A percentile compares a stretch with the other conserved stretches of the same genome.
These are phyloP conservation scores for Hsuehochloa calcarea DNA, from an alignment of 176 grass and related monocot species.

Conservation along the genomic window DNA sequence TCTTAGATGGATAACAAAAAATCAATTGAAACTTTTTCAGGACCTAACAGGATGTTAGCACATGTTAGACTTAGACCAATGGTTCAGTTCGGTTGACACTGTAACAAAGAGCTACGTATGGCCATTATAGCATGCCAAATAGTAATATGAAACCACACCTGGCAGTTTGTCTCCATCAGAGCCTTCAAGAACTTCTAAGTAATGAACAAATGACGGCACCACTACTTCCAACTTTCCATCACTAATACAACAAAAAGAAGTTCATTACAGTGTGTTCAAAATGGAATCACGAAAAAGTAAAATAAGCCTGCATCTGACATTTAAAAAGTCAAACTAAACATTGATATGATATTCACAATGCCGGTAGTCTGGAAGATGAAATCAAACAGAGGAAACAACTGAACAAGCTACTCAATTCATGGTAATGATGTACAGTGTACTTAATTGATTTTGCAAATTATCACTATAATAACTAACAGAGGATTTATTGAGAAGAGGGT, in stretches of 20 bases:
- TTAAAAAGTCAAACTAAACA: not conserved
- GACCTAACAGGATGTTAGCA: conserved; percentile 17
- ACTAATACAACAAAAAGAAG: conserved; percentile 41
- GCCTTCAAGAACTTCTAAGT: conserved; percentile 95
- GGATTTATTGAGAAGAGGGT: not conserved
- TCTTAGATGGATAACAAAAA: conserved; percentile 3
- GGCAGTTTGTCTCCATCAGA: conserved; percentile 95
- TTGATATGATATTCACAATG: conserved; percentile 2
- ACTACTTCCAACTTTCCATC: conserved; percentile 94
- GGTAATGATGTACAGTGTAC: not conserved
- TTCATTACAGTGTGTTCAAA: conserved; percentile 10
- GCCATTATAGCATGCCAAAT: conserved; percentile 24
- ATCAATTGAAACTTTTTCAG: conserved; percentile 5
- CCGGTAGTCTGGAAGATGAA: not conserved
- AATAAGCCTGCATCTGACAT: not conserved
- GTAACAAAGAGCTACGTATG: not conserved
- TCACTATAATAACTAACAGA: not conserved
- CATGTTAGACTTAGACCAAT: conserved; percentile 4
- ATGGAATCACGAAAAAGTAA: conserved; percentile 15
- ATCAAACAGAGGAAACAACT: not conserved
- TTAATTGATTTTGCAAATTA: conserved; percentile 18
- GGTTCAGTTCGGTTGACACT: not conserved
- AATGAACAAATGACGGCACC: conserved; percentile 96
- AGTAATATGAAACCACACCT: conserved; percentile 40
- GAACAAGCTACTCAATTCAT: not conserved